Base-by-base conservation (phyloP, 2,329 filamentous ascomycete species). In the Microcyclospora tardicrescens region DNA sequence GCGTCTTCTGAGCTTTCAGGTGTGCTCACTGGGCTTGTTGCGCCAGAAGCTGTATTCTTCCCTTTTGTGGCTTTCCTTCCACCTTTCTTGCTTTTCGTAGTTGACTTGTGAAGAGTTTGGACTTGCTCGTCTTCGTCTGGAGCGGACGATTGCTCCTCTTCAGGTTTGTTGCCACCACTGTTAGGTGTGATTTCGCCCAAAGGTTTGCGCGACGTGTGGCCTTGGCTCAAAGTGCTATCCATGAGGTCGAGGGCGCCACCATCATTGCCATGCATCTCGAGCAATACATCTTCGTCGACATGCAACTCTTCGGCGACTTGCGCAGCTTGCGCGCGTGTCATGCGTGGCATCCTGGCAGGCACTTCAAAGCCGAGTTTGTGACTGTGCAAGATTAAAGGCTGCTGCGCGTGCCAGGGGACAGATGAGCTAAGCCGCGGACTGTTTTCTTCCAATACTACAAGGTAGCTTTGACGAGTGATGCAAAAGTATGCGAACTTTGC, bases 321-420 rank as follows among this genome's bases (percentile, higher is more conserved):
- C 34, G 60, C 60, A 12, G 57, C 57, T 38, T 54, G 54, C 28
- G 64, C 61, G 42, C 65, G 61, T 39, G 64, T 68, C 43, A 66
- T 54, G 55, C 64, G 64, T 34, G 42, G 39, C 49, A 52, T 52
- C 19, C 28, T 41, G 32, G 35, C 24, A 29, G 30, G 8, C 19
- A 8, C 19, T 24, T 24, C 5, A 15, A 24, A 13, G 10, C 13
- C 31, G n/a, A 30, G 30, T 37, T 33, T 39, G 38, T 13, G 38
- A 36, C 16, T 40, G 36, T 36, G 38, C 36, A 24, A 35, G 34
- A 33, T 29, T 24, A 36, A 35, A 33, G 5, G 33, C 36, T 24
- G 34, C 19, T 24, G 19, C 19, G 19, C 19, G 19, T 24, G 19
- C 19, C 19, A 24, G 19, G 19, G 19, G 19, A 24, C 19, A 24